These are phyloP conservation scores for Curvularia lunata DNA, from an alignment of 2,329 filamentous ascomycete genomes.

Conservation along the genomic window DNA sequence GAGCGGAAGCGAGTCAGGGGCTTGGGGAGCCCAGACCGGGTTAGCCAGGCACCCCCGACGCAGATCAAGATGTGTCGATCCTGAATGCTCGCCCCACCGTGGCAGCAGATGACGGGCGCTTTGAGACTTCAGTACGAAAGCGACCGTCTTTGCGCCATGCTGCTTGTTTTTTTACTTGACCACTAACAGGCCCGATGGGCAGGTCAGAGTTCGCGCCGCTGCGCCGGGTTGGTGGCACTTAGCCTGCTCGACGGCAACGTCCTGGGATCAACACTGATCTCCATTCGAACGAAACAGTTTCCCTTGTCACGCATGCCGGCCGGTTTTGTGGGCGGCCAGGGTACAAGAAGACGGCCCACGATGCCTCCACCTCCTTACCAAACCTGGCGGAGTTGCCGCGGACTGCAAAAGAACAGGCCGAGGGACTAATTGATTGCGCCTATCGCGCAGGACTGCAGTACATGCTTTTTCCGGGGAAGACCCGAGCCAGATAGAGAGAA, in stretches of 20 bases:
- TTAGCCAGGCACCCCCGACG: conserved; percentile 37
- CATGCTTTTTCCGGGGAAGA: conserved; percentile 22
- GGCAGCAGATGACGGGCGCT: conserved; percentile 23
- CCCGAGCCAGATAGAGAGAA: conserved; percentile 6
- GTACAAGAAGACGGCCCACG: conserved; percentile 15
- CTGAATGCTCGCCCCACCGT: conserved; percentile 23
- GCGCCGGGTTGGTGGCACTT: conserved; percentile 10
- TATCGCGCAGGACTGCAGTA: conserved; percentile 1
- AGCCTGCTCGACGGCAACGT: background rate
- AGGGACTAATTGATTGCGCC: conserved; percentile 23
- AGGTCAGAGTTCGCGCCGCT: conserved; percentile 5
- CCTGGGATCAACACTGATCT: conserved; percentile 7
- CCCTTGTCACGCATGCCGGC: conserved; percentile 12
- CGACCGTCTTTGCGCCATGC: conserved; percentile 6
- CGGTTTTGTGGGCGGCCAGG: background rate
- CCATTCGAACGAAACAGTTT: background rate
- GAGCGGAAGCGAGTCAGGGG: conserved; percentile 20
- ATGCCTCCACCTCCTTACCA: conserved; percentile 2
- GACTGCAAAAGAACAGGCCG: conserved; percentile 10
- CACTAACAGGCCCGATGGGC: background rate
- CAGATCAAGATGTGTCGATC: conserved; percentile 27
- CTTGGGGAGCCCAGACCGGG: conserved; percentile 25
- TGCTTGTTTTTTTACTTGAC: conserved; percentile 3
- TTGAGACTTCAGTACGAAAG: background rate
- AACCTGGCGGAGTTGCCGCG: conserved; percentile 13